Base-by-base conservation (phyloP, 345 rosid genomes). In the Eucalyptus microcorys region DNA sequence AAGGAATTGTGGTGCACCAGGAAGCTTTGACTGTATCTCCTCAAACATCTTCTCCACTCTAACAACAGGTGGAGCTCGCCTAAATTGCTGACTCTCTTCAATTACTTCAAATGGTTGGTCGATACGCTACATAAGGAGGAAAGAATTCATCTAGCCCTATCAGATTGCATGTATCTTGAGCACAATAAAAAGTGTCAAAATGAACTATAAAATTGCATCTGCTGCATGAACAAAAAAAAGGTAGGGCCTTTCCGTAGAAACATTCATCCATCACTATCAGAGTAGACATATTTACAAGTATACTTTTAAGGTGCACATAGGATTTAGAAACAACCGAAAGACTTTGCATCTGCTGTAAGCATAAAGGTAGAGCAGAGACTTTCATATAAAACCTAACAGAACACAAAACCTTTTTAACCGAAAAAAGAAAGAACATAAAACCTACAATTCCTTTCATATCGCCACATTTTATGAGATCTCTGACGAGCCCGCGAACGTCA, bases 401-500 rank as follows among this genome's bases (percentile, higher is more conserved):
- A 61, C 32, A 30, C n/a, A 61, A 61, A 61, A 61, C 68, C 68
- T 61, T 27, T 61, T 61, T 27, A 17, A 61, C 68, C 17, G 6
- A 61, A 61, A 61, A 61, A 27, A 27, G 7, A 61, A 30, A 24
- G 30, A 76, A 76, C 30, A 76, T 76, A 40, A 66, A 87, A 90
- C 98, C 93, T 95, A 98, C 99, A 85, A 98, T 94, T 91, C 99
- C 99, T 92, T 98, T 98, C 95, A 91, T 90, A 8, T 89, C 89
- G 50, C 94, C 99, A 87, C 99, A 96, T 90, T 93, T 95, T 7
- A 91, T 93, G 89, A 98, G 91, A 91, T 94, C 93, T 26, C 89
- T 91, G 5, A 96, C 90, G 81, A 98, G 95, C 52, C 88, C 81
- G 21, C 91, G 91, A 17, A 91, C 37, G 86, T 97, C 97, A 90